Evolutionary conservation across 768 basidiomycete genomes (phyloP), one percentile per base, ranked within the genome.

Genomic region (Mycena sanguinolenta): DNA sequence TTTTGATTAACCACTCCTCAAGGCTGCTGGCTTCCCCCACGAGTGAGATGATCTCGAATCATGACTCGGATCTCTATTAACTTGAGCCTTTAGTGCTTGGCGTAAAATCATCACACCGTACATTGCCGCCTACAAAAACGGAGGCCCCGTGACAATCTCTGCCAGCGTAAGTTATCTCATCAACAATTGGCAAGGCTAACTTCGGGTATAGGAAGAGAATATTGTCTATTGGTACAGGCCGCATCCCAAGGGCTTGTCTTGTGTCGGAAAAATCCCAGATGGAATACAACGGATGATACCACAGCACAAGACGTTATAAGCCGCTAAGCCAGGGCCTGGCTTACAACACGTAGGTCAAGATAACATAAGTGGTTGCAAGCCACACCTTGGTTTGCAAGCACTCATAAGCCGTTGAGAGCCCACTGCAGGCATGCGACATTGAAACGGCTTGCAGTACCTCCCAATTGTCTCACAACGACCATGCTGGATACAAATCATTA

Each of bases 121-220:
- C 53, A 55, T 55, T n/a, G 53, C 53, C n/a, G 53, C 53, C 30
- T 55, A 32, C 32, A 55, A 55, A 55, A 55, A 34, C 21, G 53
- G 53, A 32, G 53, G 53, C 17, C 53, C 53, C 19, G 53, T 55
- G 10, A 55, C 53, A 13, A 55, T 55, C 32, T 55, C 53, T 34
- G 19, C 53, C 32, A 34, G 30, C 21, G 53, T 34, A 55, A 34
- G 53, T 55, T 13, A 55, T 34, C 53, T 32, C 28, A 1, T 34
- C 13, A 34, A 32, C 53, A 55, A 21, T 32, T 55, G 53, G 23
- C 53, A 55, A 55, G 16, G 19, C 53, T 55, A 34, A 55, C 16
- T 55, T 30, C n/a, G 53, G 30, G 17, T 54, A 7, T 21, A 32
- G 53, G 17, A 54, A 32, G 53, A 54, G 28, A 54, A 32, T n/a